Evolutionary conservation across 106 monocot genomes (phyloP), one percentile per base, ranked within the genome.

Genomic region (Apostasia ramifera): DNA sequence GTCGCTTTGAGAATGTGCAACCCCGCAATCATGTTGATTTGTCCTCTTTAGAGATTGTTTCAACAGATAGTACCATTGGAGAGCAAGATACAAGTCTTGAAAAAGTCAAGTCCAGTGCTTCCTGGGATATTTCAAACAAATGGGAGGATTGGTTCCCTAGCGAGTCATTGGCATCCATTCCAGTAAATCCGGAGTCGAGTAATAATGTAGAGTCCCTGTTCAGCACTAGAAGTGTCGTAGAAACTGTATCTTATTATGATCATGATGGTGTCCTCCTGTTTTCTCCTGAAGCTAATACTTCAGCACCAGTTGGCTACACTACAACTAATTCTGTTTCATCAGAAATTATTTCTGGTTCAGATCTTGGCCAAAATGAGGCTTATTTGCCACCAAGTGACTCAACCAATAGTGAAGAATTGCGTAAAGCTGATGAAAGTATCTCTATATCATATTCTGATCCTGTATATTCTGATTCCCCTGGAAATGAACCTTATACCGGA

Each of bases 301-400:
- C 14, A 39, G n/a, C 40, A 63, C 63, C 15, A n/a, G 39, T 56
- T 54, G 52, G 57, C 38, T 8, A 74, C 67, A 52, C 53, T 59
- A 40, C 51, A 40, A 66, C 38, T 67, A 80, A 67, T 74, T 37
- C 66, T 70, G 59, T 45, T 73, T 41, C 71, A 50, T 71, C 73
- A 45, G 52, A 11, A 59, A 68, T 59, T 61, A 13, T 51, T 15
- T 67, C 73, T 76, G 47, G 15, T 41, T 72, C 71, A 63, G 63
- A 72, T 53, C 38, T 74, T 57, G 78, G 63, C 66, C 53, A 50
- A 61, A 69, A 70, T 75, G 73, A 80, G 52, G 54, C 61, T 44
- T 5, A 51, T 13, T 2, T 48, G 59, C 14, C 58, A 42, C 50
- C 76, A 47, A 39, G 3, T 55, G 66, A 75, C 8, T 54, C 75